These are phyloP conservation scores for Suillus decipiens DNA, from an alignment of 768 basidiomycete species.

Conservation along the genomic window DNA sequence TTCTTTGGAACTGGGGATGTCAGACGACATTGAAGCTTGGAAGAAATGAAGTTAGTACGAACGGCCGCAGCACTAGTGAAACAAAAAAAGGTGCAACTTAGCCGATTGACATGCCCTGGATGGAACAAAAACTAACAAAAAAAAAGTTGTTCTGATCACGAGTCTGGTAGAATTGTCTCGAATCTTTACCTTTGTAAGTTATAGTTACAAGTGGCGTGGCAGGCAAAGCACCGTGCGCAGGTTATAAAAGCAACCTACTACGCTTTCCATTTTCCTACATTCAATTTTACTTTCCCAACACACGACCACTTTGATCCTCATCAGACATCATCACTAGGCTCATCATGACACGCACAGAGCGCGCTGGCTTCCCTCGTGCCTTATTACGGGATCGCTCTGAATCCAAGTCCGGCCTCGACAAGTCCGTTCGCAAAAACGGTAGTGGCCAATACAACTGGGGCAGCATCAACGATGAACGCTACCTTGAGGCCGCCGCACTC, in stretches of 20 bases:
- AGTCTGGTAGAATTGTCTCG: conserved; percentile 6
- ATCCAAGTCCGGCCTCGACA: conserved; percentile 75
- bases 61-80: conserved; percentile 1
- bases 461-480: conserved; percentile 59
- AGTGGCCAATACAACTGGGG: conserved; percentile 90
- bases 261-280: neutral
- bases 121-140: conserved; percentile 6
- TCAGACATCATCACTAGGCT: conserved; percentile 5
- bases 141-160: conserved; percentile 9
- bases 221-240: neutral
- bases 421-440: conserved; percentile 73
- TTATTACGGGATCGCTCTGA: conserved; percentile 76
- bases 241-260: conserved; percentile 24
- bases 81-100: neutral
- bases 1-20: neutral
- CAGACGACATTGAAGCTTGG: neutral
- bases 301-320: conserved; percentile 3
- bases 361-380: conserved; percentile 70
- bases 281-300: neutral
- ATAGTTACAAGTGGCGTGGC: conserved; percentile 13
- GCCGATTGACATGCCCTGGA: neutral
- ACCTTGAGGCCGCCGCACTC: conserved; percentile 57
- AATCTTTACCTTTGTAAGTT: conserved; percentile 7
- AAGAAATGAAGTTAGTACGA: neutral
- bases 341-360: conserved; percentile 78